Conservation (phyloP, 306 rosid genomes). For the Boehmeria nivea region DNA sequence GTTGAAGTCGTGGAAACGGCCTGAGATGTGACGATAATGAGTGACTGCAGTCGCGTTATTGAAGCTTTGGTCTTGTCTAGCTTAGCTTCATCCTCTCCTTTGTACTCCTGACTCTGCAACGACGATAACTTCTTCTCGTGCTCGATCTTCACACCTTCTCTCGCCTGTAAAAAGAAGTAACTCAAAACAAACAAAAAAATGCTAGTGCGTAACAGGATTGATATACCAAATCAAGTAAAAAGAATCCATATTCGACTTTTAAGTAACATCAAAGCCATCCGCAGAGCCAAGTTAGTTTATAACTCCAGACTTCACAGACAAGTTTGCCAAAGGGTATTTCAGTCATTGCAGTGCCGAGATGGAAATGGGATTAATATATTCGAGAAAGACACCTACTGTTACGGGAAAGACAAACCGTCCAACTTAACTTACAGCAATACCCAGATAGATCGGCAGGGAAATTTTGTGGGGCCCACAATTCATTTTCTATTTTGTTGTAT, state of each 20-base stretch:
- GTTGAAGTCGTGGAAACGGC: slow-evolving; percentile 94
- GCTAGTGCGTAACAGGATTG: too few species aligned
- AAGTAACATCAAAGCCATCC: too few species aligned
- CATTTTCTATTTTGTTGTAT: slow-evolving; percentile 1
- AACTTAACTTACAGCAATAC: slow-evolving; percentile 29
- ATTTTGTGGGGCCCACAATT: slow-evolving; percentile 2
- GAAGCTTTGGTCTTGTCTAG: slow-evolving; percentile 85
- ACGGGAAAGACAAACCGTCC: slow-evolving; percentile 26
- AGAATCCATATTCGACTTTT: too few species aligned
- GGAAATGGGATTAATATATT: neutral
- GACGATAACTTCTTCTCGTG: slow-evolving; percentile 77
- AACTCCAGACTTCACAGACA: too few species aligned
- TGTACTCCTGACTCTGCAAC: slow-evolving; percentile 86
- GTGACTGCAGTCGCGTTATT: slow-evolving; percentile 76
- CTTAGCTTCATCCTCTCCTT: slow-evolving; percentile 85
- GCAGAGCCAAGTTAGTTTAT: too few species aligned
- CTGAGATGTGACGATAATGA: slow-evolving; percentile 85
- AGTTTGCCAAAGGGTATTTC: slow-evolving; percentile 13
- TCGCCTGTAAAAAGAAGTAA: slow-evolving; percentile 42
- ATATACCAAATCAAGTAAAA: too few species aligned
- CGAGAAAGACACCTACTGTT: slow-evolving; percentile 9
- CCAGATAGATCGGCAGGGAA: slow-evolving; percentile 1
- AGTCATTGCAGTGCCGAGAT: slow-evolving; percentile 18
- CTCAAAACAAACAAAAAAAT: slow-evolving; percentile 17
- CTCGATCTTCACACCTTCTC: slow-evolving; percentile 92